Base-by-base conservation (phyloP, 2,329 filamentous ascomycete genomes). In the Venturia carpophila region DNA sequence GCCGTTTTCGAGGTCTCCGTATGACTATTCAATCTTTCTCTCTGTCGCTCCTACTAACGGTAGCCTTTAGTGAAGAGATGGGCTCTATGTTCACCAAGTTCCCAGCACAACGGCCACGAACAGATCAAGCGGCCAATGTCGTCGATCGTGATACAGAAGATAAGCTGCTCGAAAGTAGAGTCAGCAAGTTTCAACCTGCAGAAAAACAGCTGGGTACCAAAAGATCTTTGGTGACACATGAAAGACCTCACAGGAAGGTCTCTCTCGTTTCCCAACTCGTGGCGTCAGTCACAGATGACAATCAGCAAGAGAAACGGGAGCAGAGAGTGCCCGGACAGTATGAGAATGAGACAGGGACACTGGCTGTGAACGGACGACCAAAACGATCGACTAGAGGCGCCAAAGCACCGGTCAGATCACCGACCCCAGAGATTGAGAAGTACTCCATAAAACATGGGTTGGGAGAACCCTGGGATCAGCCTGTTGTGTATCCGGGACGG, bases 401-500 rank as follows among this genome's bases (percentile, higher is more conserved):
- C 42, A 47, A 55, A 39, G n/a, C n/a, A 58, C 15, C 30, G 9
- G 30, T 58, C 42, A 63, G n/a, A 30, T 58, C 63, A 39, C 49
- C 49, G 13, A 52, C 63, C 13, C 52, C 63, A 11, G 47, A 64
- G 42, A 47, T 47, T 17, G 61, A 64, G n/a, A 34, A 15, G 34
- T 63, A 52, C 34, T 63, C 61, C 21, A 27, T 27, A 15, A 49
- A 5, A 34, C 37, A 56, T 15, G 63, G 39, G 30, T n/a, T 61
- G 17, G 64, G 64, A 15, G 19, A 21, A 5, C 34, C 64, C 9
- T 65, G 64, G 64, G 64, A 66, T 30, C 34, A 66, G 37, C 82
- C 87, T 1, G 78, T 92, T 1, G 78, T 85, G 1, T 91, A 85
- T 71, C 86, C 86, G 3, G 70, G 76, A 34, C 52, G 52, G 27